These are phyloP conservation scores for Wallacemonas sp. DNA, from an alignment of 208 protist genomes.

Conservation along the genomic window DNA sequence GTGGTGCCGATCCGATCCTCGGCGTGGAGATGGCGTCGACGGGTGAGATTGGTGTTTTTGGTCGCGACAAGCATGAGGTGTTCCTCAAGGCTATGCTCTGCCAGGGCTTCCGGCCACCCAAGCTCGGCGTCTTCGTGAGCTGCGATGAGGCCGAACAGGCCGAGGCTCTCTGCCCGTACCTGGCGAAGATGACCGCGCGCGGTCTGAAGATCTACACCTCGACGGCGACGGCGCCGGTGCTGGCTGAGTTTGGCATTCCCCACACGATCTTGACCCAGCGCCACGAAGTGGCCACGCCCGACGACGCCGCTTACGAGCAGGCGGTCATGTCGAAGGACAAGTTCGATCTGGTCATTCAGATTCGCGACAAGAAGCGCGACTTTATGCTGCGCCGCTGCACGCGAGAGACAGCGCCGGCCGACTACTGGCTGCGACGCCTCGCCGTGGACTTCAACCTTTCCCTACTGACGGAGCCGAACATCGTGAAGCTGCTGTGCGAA, in stretches of 20 bases:
- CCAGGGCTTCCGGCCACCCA: constrained; percentile 79
- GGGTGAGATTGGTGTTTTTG: constrained; percentile 97
- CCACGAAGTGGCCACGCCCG: constrained; percentile 24
- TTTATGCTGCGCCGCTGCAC: constrained; percentile 81
- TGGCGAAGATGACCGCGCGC: constrained; percentile 39
- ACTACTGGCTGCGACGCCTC: constrained; percentile 89
- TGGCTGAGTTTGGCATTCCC: constrained; percentile 76
- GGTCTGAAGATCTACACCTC: constrained; percentile 67
- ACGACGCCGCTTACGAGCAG: constrained; percentile 41
- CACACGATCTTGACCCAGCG: constrained; percentile 59
- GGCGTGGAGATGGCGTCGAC: constrained; percentile 99
- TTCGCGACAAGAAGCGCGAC: constrained; percentile 83
- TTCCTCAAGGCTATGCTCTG: constrained; percentile 92
- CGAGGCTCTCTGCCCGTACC: constrained; percentile 53
- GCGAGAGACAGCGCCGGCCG: constrained; percentile 54
- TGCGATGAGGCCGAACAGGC: constrained; percentile 53
- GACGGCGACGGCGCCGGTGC: constrained; percentile 74
- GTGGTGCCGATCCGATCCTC: constrained; percentile 97
- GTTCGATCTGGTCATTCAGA: constrained; percentile 90
- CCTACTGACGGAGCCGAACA: constrained; percentile 84
- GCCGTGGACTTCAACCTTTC: constrained; percentile 92
- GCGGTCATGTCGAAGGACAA: constrained; percentile 59
- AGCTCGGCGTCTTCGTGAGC: constrained; percentile 86
- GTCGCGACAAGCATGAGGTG: constrained; percentile 83
- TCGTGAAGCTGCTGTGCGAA: constrained; percentile 82